Percentiles rank a stretch among this genome's conserved stretches.
phyloP scores from a whole-genome alignment of 1,284 basidiomycete genomes.

The Apiotrichum gracile region DNA sequence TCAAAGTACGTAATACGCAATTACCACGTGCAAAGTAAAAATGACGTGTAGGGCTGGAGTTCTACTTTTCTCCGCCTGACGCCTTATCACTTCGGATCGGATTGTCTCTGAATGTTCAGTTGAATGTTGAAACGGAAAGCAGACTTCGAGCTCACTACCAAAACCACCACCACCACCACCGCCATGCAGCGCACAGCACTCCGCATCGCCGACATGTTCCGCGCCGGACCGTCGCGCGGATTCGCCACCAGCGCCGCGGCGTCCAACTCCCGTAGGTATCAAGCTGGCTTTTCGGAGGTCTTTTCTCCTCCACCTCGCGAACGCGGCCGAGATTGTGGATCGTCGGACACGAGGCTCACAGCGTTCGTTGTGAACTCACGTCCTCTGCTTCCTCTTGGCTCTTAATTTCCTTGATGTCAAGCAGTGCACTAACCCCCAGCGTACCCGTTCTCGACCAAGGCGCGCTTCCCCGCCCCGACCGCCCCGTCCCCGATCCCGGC shows the following conservation, averaged over 20 bases:
- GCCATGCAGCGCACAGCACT: slow-evolving; percentile 7
- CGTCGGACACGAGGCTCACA: too few species aligned
- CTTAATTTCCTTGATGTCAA: background rate
- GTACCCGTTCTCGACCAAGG: slow-evolving; percentile 71
- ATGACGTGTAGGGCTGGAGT: too few species aligned
- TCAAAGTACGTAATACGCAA: too few species aligned
- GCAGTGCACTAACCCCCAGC: slow-evolving; percentile 14
- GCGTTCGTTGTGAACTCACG: too few species aligned
- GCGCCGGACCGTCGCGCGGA: slow-evolving; percentile 9
- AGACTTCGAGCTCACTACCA: background rate
- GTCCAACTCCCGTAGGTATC: slow-evolving; percentile 1
- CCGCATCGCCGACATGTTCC: slow-evolving; percentile 7
- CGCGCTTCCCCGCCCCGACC: slow-evolving; percentile 54
- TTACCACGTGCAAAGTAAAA: too few species aligned
- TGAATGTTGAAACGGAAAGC: background rate
- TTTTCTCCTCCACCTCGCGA: background rate
- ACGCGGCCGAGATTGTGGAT: background rate
- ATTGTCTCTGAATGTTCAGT: background rate
- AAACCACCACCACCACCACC: slow-evolving; percentile 1
- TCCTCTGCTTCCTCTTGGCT: background rate
- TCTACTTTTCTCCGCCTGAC: too few species aligned
- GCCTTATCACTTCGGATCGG: background rate
- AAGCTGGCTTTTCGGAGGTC: background rate
- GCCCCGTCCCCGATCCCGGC: slow-evolving; percentile 38
- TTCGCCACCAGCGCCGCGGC: slow-evolving; percentile 1